Evolutionary conservation across 495 filamentous ascomycete species (phyloP).

Genomic region (Amphirosellinia nigrospora): DNA sequence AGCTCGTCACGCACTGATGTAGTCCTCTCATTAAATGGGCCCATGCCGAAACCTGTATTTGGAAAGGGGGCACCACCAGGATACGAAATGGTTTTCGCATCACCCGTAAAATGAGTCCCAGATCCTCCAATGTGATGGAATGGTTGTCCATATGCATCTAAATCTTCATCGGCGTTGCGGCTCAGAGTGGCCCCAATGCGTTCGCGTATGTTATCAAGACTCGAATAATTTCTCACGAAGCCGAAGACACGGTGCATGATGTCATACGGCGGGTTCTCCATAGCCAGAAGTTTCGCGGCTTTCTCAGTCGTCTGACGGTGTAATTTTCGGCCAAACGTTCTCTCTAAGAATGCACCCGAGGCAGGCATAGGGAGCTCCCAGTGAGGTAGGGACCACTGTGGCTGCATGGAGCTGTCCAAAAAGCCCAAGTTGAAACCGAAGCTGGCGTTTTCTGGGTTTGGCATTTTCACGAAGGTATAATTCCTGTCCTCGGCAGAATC

Average conservation of each 20-base stretch:
- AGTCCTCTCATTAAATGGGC: slow-evolving; percentile 46
- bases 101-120: slow-evolving; percentile 62
- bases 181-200: slow-evolving; percentile 52
- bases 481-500: slow-evolving; percentile 19
- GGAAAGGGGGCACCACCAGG: slow-evolving; percentile 38
- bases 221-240: slow-evolving; percentile 65
- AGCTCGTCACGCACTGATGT: slow-evolving; percentile 39
- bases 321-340: slow-evolving; percentile 71
- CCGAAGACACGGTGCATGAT: slow-evolving; percentile 66
- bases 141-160: slow-evolving; percentile 67
- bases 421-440: slow-evolving; percentile 31
- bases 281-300: slow-evolving; percentile 64
- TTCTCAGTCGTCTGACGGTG: slow-evolving; percentile 71
- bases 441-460: slow-evolving; percentile 46
- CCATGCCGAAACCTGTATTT: slow-evolving; percentile 50
- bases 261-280: slow-evolving; percentile 56
- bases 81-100: slow-evolving; percentile 34
- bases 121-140: slow-evolving; percentile 72
- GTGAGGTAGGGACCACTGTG: slow-evolving; percentile 33
- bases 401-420: slow-evolving; percentile 19
- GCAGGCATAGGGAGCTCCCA: slow-evolving; percentile 46
- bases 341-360: slow-evolving; percentile 65
- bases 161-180: slow-evolving; percentile 49
- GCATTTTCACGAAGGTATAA: slow-evolving; percentile 45
- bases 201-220: slow-evolving; percentile 53